Percentiles rank a stretch among this genome's conserved stretches.
phyloP scores from a whole-genome alignment of 257 asterid genomes.

The Penstemon eatonii region DNA sequence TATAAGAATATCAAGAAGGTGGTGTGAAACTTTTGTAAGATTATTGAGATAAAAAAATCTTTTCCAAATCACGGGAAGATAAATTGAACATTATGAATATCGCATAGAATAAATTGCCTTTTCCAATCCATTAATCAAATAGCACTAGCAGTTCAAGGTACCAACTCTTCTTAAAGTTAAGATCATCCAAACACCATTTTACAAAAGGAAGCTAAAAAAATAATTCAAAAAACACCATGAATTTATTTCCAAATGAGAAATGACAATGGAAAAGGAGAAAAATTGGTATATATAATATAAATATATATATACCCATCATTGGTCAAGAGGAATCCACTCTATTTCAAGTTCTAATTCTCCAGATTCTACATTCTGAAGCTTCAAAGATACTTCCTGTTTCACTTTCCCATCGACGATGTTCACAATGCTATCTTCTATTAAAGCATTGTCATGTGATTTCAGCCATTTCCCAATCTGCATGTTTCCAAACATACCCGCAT shows the following conservation, averaged over 20 bases:
- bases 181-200: too few relatives aligned
- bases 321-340: constrained; percentile 88
- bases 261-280: background rate
- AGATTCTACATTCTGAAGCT: constrained; percentile 94
- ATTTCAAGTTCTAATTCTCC: constrained; percentile 90
- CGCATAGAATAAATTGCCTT: too few relatives aligned
- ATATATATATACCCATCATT: constrained; percentile 14
- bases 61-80: too few relatives aligned
- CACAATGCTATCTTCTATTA: constrained; percentile 79
- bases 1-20: too few relatives aligned
- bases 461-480: constrained; percentile 99
- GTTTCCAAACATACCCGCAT: constrained; percentile 75
- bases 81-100: too few relatives aligned
- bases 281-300: background rate
- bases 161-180: too few relatives aligned
- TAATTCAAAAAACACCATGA: constrained; percentile 7
- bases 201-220: too few relatives aligned
- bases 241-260: constrained; percentile 17
- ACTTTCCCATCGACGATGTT: constrained; percentile 90
- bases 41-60: too few relatives aligned
- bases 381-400: constrained; percentile 74
- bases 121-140: too few relatives aligned
- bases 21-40: too few relatives aligned
- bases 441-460: constrained; percentile 79
- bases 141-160: too few relatives aligned